phyloP scores from a whole-genome alignment of 2,329 filamentous ascomycete species.

The Lasiodiplodia theobromae region DNA sequence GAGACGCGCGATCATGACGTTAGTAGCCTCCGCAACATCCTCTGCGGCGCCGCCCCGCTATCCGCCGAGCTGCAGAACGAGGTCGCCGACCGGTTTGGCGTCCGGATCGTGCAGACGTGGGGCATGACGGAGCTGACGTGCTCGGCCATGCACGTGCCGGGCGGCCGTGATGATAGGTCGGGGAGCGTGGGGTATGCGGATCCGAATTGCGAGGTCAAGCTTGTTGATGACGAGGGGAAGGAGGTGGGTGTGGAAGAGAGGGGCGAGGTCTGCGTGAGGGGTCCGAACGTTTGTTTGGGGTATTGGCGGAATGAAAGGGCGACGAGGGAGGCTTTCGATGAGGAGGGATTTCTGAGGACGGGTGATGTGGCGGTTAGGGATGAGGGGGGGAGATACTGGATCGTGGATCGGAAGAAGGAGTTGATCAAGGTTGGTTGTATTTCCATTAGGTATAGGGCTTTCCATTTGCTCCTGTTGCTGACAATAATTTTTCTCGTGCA shows the following conservation, averaged over 20 bases:
- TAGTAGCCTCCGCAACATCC: constrained; percentile 42
- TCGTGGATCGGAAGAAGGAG: constrained; percentile 51
- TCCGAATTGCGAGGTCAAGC: constrained; percentile 16
- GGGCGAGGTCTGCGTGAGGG: constrained; percentile 10
- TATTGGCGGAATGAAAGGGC: constrained; percentile 31
- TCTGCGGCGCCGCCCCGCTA: constrained; percentile 50
- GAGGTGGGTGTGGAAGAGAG: background rate
- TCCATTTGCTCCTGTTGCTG: background rate
- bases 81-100: constrained; percentile 43
- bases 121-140: constrained; percentile 62
- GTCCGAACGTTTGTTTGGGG: constrained; percentile 11
- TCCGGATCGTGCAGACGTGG: constrained; percentile 54
- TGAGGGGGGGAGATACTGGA: constrained; percentile 39
- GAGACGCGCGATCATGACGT: constrained; percentile 46
- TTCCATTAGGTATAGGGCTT: background rate
- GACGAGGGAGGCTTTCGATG: constrained; percentile 28
- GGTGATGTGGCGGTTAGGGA: constrained; percentile 37
- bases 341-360: constrained; percentile 26
- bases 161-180: constrained; percentile 15
- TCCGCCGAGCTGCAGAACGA: constrained; percentile 48
- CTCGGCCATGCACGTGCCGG: constrained; percentile 40
- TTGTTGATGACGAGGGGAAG: constrained; percentile 5
- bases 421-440: constrained; percentile 52
- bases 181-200: constrained; percentile 17
- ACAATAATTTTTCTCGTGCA: background rate